Evolutionary conservation across 2,329 filamentous ascomycete species (phyloP), one percentile per base, ranked within the genome.

Genomic region (Penicillium sp.): DNA sequence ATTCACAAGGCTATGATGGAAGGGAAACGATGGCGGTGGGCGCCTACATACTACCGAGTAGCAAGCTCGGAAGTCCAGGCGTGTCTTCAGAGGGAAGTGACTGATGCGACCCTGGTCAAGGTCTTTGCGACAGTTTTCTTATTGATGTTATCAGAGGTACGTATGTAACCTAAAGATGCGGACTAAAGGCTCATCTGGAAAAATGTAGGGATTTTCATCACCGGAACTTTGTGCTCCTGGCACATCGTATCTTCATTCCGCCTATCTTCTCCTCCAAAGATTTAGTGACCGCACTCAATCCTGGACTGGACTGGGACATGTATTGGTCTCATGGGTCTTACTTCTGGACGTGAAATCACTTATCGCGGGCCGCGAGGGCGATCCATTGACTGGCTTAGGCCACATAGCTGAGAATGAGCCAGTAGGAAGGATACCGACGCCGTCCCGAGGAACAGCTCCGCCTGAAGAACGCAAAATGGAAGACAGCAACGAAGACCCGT

Each of bases 91-190:
- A 70, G 68, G 4, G 69, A 73, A 13, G 65, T 75, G 43, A 42
- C 57, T 25, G 68, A 73, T 22, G 37, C 63, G 8, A 67, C 57
- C 2, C 55, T 76, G 55, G 65, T 68, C 58, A 68, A 66, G 43
- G 45, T 73, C 1, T 73, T 74, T 59, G 65, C 68, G 5, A 59
- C 72, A 10, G 66, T 76, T 10, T 71, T 76, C 42, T 65, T 76
- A 37, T 65, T 76, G 22, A 76, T 76, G 72, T 45, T 76, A 55
- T 70, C 73, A n/a, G 74, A 76, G 69, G 74, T 76, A 64, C 37
- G 66, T 61, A n/a, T 55, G 7, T 35, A 22, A 22, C 30, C 38
- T 8, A 48, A 46, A 7, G 0, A 43, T 35, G 25, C 22, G 35
- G 7, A 55, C 10, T 1, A 19, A 19, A 14, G 55, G 33, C 60